phyloP scores from a whole-genome alignment of 1,284 basidiomycete species.

The Pholiota adiposa region DNA sequence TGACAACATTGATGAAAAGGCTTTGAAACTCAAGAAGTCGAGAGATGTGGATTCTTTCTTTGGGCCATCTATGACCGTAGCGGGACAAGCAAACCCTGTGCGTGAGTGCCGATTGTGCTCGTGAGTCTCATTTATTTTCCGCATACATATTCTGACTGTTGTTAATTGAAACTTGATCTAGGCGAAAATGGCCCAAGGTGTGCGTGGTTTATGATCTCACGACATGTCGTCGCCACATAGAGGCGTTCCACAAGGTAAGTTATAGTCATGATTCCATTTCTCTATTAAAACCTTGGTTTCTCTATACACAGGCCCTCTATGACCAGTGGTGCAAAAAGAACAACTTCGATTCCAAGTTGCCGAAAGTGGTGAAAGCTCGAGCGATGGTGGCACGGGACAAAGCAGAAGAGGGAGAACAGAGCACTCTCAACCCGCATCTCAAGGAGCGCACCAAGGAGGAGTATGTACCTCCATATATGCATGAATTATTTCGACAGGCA shows the following conservation, averaged over 20 bases:
- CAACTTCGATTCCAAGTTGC: too few relatives aligned
- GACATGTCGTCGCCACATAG: constrained; percentile 17
- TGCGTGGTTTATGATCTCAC: background rate
- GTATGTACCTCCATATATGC: constrained; percentile 29
- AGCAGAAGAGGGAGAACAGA: too few relatives aligned
- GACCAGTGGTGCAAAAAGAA: too few relatives aligned
- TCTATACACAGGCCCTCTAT: too few relatives aligned
- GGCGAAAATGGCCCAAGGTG: background rate
- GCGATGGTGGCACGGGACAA: too few relatives aligned
- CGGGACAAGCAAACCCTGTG: background rate
- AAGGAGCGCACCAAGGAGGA: background rate
- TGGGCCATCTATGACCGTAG: background rate
- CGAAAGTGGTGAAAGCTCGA: too few relatives aligned
- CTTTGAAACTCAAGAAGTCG: background rate
- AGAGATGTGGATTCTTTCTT: constrained; percentile 12
- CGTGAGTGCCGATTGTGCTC: constrained; percentile 9
- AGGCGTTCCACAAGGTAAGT: constrained; percentile 17
- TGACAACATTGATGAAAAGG: background rate
- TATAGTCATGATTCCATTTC: too few relatives aligned
- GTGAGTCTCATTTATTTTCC: background rate
- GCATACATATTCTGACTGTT: background rate
- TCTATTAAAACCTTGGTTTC: too few relatives aligned
- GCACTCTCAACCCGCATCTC: constrained; percentile 17
- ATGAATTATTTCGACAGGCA: constrained; percentile 30
- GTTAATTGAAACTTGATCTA: too few relatives aligned